A percentile compares a stretch with the other conserved stretches of the same genome.
phyloP scores from a whole-genome alignment of 139 green algal genomes.

The Bryopsis sp. region DNA sequence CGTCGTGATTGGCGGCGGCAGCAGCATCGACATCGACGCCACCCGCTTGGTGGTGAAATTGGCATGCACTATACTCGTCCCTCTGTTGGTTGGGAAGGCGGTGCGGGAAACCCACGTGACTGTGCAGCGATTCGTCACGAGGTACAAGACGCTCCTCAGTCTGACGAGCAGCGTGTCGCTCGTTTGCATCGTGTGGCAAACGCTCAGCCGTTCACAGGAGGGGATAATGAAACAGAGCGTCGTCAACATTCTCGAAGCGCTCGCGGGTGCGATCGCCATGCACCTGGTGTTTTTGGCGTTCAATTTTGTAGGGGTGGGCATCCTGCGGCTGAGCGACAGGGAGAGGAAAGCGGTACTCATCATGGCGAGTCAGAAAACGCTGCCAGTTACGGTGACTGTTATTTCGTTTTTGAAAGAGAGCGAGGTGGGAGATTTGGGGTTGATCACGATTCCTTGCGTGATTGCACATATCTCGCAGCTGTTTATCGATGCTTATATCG shows the following conservation, averaged over 20 bases:
- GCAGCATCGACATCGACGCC: slow-evolving; percentile 40
- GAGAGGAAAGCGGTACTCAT: slow-evolving; percentile 45
- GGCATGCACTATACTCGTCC: slow-evolving; percentile 59
- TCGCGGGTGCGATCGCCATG: slow-evolving; percentile 24
- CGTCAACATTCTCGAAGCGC: slow-evolving; percentile 15
- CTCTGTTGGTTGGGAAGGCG: slow-evolving; percentile 50
- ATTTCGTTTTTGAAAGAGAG: slow-evolving; percentile 31
- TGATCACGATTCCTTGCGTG: slow-evolving; percentile 70
- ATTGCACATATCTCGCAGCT: slow-evolving; percentile 61
- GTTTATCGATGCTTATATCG: slow-evolving; percentile 20
- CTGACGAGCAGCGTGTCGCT: slow-evolving; percentile 37
- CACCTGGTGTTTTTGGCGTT: slow-evolving; percentile 51
- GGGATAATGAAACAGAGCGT: neutral
- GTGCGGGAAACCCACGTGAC: slow-evolving; percentile 29
- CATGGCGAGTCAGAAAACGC: slow-evolving; percentile 43
- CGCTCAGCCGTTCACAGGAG: slow-evolving; percentile 20
- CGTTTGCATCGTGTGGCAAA: slow-evolving; percentile 56
- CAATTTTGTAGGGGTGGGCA: slow-evolving; percentile 34
- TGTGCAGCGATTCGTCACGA: slow-evolving; percentile 22
- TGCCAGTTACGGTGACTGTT: slow-evolving; percentile 46
- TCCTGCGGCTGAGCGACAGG: slow-evolving; percentile 32
- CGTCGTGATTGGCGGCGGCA: slow-evolving; percentile 36
- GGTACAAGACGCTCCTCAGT: slow-evolving; percentile 28
- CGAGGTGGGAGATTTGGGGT: slow-evolving; percentile 37
- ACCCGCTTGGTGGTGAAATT: slow-evolving; percentile 66